Base-by-base conservation (phyloP, 139 green algal species). In the Pseudopediastrum boryanum region DNA sequence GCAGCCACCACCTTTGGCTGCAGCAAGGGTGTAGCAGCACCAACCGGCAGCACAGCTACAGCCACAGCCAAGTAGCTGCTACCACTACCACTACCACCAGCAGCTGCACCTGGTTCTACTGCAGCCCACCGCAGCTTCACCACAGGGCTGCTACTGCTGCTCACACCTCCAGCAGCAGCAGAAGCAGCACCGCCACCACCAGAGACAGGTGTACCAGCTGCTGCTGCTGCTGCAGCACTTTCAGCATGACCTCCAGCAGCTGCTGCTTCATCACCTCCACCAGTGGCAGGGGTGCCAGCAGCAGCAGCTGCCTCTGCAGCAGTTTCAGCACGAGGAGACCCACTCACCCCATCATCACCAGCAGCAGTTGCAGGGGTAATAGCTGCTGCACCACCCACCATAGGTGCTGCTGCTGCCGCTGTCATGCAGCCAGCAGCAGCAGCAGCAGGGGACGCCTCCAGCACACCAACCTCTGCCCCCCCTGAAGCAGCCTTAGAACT, bases 111-210 rank as follows among this genome's bases (percentile, higher is more conserved):
- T 31, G 62, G 33, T 48, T 16, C 36, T 29, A 36, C 62, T 75
- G 67, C 61, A 46, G 43, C n/a, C 67, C 59, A 23, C 42, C 50
- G 67, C 43, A 75, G 31, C 68, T 64, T 76, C 1, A 50, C n/a
- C n/a, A n/a, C n/a, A n/a, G n/a, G n/a, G n/a, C n/a, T n/a, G n/a
- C n/a, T n/a, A n/a, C n/a, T n/a, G n/a, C n/a, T n/a, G n/a, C n/a
- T n/a, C n/a, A n/a, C n/a, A n/a, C n/a, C n/a, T n/a, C n/a, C n/a
- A n/a, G n/a, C n/a, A n/a, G n/a, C n/a, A n/a, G n/a, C n/a, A n/a
- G n/a, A n/a, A n/a, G n/a, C 33, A 48, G 68, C 12, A 31, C n/a
- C 61, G 68, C 8, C 12, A 50, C 46, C 38, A 2, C 48, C 19
- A 36, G 10, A 42, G 48, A 35, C 23, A 36, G 62, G 43, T 19